Evolutionary conservation across 768 basidiomycete species (phyloP), one percentile per base, ranked within the genome.

Genomic region (Mycena kentingensis): DNA sequence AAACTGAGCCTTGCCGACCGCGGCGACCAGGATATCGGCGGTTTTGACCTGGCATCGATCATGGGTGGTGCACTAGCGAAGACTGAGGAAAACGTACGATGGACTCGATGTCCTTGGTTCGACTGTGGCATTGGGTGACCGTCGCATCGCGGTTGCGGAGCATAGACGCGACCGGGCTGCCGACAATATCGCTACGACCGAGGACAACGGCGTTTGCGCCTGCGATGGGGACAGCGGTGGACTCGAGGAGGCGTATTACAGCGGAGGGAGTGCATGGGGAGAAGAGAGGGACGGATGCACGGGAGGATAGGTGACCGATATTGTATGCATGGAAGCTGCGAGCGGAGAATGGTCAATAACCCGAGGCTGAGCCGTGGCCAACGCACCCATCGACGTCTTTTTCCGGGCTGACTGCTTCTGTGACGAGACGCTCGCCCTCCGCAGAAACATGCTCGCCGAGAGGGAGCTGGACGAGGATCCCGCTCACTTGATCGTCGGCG

Each of bases 141-240:
- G 97, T 99, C 2, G 97, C 95, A 66, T 98, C 90, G 55, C 81
- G 83, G 67, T 87, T 89, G 61, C 93, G 78, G 47, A 99, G 77
- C 79, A 99, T 86, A 28, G 92, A 88, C 31, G 87, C 86, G 44
- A 98, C 94, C 25, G 97, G 97, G 61, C 84, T 96, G 49, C 97
- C 97, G 50, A 99, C 97, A 63, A 99, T 98, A 66, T 99, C 97
- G 65, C 90, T 93, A 60, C 97, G 87, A 55, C 97, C 97, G 37
- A 99, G 86, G 21, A 99, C 93, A 52, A 98, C 95, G 11, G 88
- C 85, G 63, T 85, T 82, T 34, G 90, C 76, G 48, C 97, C 95
- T 18, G 84, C 70, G 52, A 98, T 77, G 16, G 82, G 61, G 51
- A 91, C 78, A 5, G 84, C 86, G n/a, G 93, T 91, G 7, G 85